Evolutionary conservation across 768 basidiomycete species (phyloP).

Genomic region (Termitomyces sp.): DNA sequence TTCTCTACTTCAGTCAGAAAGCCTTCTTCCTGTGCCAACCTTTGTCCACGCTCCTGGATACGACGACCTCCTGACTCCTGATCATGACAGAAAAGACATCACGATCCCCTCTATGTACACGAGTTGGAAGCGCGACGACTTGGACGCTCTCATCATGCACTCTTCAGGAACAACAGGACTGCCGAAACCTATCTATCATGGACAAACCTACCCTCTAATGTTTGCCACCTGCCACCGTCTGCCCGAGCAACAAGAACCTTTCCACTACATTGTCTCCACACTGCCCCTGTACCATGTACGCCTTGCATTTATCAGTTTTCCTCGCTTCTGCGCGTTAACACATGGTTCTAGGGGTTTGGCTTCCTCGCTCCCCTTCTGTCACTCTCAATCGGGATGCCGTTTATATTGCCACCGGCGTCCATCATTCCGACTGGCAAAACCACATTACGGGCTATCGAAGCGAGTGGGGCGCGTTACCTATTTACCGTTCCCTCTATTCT

Average conservation of each 20-base stretch:
- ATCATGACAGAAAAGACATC: conserved; percentile 8
- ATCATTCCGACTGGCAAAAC: conserved; percentile 29
- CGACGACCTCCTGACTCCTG: conserved; percentile 21
- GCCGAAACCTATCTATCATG: conserved; percentile 38
- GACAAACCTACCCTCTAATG: conserved; percentile 26
- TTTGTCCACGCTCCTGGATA: conserved; percentile 21
- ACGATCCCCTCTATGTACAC: conserved; percentile 21
- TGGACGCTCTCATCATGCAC: conserved; percentile 39
- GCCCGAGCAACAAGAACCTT: conserved; percentile 22
- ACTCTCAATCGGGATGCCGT: conserved; percentile 31
- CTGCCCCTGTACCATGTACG: conserved; percentile 34
- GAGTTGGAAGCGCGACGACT: conserved; percentile 20
- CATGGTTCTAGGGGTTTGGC: conserved; percentile 27
- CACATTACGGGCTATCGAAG: conserved; percentile 17
- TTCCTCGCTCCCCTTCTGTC: conserved; percentile 28
- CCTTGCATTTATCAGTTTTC: not conserved
- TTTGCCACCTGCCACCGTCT: conserved; percentile 30
- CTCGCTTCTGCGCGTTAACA: not conserved
- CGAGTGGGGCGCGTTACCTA: conserved; percentile 25
- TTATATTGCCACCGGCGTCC: conserved; percentile 27
- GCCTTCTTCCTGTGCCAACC: conserved; percentile 10
- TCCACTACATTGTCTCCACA: conserved; percentile 28
- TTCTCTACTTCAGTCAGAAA: conserved; percentile 11
- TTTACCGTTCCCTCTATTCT: conserved; percentile 34
- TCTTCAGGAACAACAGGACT: conserved; percentile 48